A percentile compares a stretch with the other conserved stretches of the same genome.
Conservation (phyloP, 1,284 basidiomycete species). For the Sutorius eximius region DNA sequence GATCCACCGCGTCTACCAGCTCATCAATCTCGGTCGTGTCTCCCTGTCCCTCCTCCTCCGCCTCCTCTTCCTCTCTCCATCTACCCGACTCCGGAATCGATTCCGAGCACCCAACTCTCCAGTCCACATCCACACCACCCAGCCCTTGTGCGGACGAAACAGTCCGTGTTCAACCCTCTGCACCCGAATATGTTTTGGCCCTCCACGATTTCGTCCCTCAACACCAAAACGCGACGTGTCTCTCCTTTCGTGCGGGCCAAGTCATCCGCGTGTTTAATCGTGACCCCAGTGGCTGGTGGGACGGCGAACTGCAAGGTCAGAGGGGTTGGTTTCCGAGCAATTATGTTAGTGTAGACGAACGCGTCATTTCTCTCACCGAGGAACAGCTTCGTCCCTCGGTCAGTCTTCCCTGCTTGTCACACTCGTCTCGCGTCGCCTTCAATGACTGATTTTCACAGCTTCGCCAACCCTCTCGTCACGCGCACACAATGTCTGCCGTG, state of each 20-base stretch:
- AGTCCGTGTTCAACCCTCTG: constrained; percentile 37
- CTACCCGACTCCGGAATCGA: constrained; percentile 29
- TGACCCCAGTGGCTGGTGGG: constrained; percentile 96
- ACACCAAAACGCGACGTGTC: constrained; percentile 73
- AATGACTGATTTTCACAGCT: constrained; percentile 15
- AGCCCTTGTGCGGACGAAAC: constrained; percentile 46
- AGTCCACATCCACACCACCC: constrained; percentile 29
- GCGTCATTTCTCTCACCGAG: constrained; percentile 51
- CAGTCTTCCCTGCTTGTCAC: constrained; percentile 29
- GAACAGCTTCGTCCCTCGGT: constrained; percentile 49
- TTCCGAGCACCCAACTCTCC: constrained; percentile 6
- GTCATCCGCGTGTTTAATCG: constrained; percentile 87
- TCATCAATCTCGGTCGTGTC: constrained; percentile 57
- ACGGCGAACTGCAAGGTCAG: constrained; percentile 84
- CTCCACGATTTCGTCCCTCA: constrained; percentile 85
- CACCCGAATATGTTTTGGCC: constrained; percentile 73
- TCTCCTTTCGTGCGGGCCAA: constrained; percentile 87
- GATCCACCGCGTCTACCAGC: constrained; percentile 54
- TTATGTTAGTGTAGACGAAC: constrained; percentile 69
- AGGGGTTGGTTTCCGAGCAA: constrained; percentile 99
- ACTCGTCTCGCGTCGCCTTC: neutral
- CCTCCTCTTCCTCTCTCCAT: constrained; percentile 51
- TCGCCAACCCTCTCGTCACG: constrained; percentile 39
- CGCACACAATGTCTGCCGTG: constrained; percentile 48
- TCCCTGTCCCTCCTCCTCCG: constrained; percentile 49